Percentiles rank a stretch among this genome's conserved stretches.
Evolutionary conservation across 352 stramenopile genomes (phyloP).

Genomic region (Achlya hypogyna): DNA sequence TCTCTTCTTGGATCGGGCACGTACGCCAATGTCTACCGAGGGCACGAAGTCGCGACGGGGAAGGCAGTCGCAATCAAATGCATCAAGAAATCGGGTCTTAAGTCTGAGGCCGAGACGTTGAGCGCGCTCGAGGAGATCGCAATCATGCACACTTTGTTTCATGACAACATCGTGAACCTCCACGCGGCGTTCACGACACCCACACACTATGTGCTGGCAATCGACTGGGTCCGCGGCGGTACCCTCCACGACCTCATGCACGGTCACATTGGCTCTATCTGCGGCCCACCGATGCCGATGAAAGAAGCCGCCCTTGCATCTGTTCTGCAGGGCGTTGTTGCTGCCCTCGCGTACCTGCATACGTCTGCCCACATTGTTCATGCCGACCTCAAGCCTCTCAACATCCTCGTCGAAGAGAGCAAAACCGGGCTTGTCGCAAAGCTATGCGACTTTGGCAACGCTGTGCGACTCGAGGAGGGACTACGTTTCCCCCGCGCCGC

Average conservation of each 20-base stretch:
- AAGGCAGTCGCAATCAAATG: slow-evolving; percentile 16
- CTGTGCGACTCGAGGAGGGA: neutral
- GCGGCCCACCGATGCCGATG: neutral
- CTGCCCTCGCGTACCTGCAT: slow-evolving; percentile 10
- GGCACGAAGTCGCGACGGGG: slow-evolving; percentile 1
- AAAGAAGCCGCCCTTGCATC: neutral
- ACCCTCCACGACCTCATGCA: slow-evolving; percentile 19
- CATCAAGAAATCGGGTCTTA: slow-evolving; percentile 15
- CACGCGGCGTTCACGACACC: slow-evolving; percentile 15
- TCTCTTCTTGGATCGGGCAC: slow-evolving; percentile 3
- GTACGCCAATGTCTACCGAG: slow-evolving; percentile 11
- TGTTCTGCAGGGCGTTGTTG: slow-evolving; percentile 4
- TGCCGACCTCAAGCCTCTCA: slow-evolving; percentile 17
- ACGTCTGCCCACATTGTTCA: slow-evolving; percentile 17
- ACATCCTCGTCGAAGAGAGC: slow-evolving; percentile 10
- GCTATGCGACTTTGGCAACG: slow-evolving; percentile 21
- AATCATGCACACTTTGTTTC: slow-evolving; percentile 3
- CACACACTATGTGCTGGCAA: slow-evolving; percentile 10
- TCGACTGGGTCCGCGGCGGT: slow-evolving; percentile 8
- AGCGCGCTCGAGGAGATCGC: slow-evolving; percentile 19
- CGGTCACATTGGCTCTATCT: neutral
- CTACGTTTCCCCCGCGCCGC: neutral
- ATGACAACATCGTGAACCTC: slow-evolving; percentile 20
- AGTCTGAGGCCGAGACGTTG: slow-evolving; percentile 17
- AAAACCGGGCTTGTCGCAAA: neutral